Base-by-base conservation (phyloP, 441 rosid genomes). In the Gossypium gossypioides region DNA sequence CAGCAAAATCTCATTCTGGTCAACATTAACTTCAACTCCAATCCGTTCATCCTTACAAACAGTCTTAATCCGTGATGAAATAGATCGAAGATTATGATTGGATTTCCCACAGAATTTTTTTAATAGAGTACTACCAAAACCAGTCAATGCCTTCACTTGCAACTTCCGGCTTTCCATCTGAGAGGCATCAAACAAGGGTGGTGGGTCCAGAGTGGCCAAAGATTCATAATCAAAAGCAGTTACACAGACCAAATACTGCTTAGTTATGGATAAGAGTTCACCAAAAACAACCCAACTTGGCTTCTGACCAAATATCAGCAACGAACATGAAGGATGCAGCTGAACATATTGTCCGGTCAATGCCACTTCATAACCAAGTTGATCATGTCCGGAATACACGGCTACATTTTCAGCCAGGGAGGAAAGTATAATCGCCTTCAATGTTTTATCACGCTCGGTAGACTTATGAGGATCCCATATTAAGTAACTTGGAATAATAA, bases 271-370 rank as follows among this genome's bases (percentile, higher is more conserved):
- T 46, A 92, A 78, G 13, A 95, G 84, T 76, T 95, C 99, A 77
- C 93, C 76, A 75, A 92, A 95, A 76, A 95, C 93, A 65, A 95
- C 97, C 97, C 97, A 95, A 66, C 73, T 64, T 25, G 99, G 97
- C 91, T 86, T 95, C 84, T 86, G 84, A 69, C 81, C 78, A 78
- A 87, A 95, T 60, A 84, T 76, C 79, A 82, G 88, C 84, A 95
- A 80, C 3, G 99, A 92, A 76, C 97, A 88, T 13, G 97, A 85
- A 63, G 96, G 97, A 80, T 95, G 99, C 64, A 92, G 81, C 81
- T 85, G 91, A 72, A 90, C 82, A 76, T 88, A 85, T 67, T 90
- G 89, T 44, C 92, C 86, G 44, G 87, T 88, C 80, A 69, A 76
- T 52, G 85, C 96, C 77, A 95, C 97, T 75, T 90, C 86, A 82